These are phyloP conservation scores for Jamesozyma hellenica DNA, from an alignment of 805 yeast species.

Conservation along the genomic window DNA sequence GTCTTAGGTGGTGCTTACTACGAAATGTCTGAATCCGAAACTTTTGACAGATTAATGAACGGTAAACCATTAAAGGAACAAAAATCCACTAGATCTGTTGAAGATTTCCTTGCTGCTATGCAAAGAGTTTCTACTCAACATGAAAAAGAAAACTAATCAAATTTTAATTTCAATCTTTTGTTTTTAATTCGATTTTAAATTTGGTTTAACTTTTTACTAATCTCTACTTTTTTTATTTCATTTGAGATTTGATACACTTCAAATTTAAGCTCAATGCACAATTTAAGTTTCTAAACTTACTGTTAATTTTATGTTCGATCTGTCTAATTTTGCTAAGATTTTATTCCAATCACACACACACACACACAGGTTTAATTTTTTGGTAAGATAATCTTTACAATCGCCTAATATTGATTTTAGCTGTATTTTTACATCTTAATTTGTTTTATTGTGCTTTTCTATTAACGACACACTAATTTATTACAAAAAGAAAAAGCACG, in stretches of 20 bases:
- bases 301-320: not conserved
- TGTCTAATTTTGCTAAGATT: not conserved
- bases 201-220: constrained; percentile 1
- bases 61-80: constrained; percentile 58
- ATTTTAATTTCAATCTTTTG: constrained; percentile 2
- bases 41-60: constrained; percentile 76
- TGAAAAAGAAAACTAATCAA: constrained; percentile 56
- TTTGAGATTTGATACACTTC: constrained; percentile 11
- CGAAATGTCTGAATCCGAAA: constrained; percentile 74
- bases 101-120: constrained; percentile 80
- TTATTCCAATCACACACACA: constrained; percentile 5
- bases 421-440: no score
- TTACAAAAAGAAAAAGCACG: constrained; percentile 5
- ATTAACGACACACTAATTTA: constrained; percentile 7
- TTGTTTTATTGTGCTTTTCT: constrained; percentile 1
- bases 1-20: constrained; percentile 93
- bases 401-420: no score
- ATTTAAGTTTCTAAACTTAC: not conserved
- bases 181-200: constrained; percentile 2
- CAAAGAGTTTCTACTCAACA: constrained; percentile 85
- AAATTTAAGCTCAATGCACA: not conserved
- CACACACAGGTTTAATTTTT: constrained; percentile 4
- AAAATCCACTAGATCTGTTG: constrained; percentile 55
- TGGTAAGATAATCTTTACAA: no score
- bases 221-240: constrained; percentile 2